Evolutionary conservation across 208 protist species (phyloP), one percentile per base, ranked within the genome.

Genomic region (Histomonas meleagridis): DNA sequence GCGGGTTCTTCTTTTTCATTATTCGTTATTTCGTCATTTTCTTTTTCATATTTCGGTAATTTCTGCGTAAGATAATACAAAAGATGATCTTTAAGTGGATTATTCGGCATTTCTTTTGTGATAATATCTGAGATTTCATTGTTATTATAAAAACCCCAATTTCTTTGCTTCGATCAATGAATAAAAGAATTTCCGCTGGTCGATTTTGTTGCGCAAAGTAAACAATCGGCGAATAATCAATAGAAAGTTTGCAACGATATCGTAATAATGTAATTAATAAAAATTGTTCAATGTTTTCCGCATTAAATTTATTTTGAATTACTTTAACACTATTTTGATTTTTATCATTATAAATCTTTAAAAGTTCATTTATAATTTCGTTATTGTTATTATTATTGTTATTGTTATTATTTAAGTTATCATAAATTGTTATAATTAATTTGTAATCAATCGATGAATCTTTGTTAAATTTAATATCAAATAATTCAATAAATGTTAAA

Each of bases 401-500:
- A n/a, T n/a, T n/a, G n/a, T n/a, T n/a, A n/a, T n/a, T n/a, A n/a
- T n/a, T 26, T 32, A 86, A 48, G 4, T 86, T 32, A 35, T 86
- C 76, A n/a, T 38, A 86, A 86, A 86, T 86, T 32, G 76, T 26
- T 0, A 86, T 38, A 32, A 49, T 18, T 18, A 86, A 18, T 35
- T 55, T 51, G 35, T 55, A 86, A 55, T 86, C 76, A 32, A 48
- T 40, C 18, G 76, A 12, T 16, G 35, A 55, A 28, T 86, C 76
- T 5, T 0, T 38, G 0, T 16, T 35, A 48, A 86, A 86, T 55
- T 86, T 86, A 1, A 86, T 18, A 35, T 86, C 76, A 38, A 28
- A n/a, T 5, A 86, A n/a, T 86, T 86, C 76, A 18, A 86, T 86
- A 46, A 86, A 86, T 57, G 76, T 86, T 9, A 86, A 55, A 38